Evolutionary conservation across 306 rosid species (phyloP).

Genomic region (Oxytropis ochrocephala): DNA sequence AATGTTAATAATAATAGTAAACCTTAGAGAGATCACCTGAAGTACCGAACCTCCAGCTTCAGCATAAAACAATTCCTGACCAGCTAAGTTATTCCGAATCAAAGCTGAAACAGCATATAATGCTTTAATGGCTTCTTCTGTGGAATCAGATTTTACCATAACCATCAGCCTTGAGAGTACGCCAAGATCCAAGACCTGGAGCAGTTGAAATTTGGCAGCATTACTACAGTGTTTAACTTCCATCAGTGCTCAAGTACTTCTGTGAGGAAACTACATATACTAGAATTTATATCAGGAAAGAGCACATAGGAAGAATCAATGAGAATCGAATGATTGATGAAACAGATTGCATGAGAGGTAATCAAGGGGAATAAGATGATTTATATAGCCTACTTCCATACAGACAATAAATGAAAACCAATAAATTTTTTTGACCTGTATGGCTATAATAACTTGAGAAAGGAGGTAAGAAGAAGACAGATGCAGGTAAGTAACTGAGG

Average conservation of each 20-base stretch:
- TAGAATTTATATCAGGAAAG: background rate
- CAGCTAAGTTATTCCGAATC: constrained; percentile 49
- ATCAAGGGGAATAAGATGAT: background rate
- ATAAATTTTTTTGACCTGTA: background rate
- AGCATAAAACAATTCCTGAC: constrained; percentile 59
- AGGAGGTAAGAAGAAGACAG: background rate
- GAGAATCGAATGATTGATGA: background rate
- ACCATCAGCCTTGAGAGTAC: constrained; percentile 53
- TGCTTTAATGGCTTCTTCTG: constrained; percentile 81
- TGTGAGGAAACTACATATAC: background rate
- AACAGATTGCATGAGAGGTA: background rate
- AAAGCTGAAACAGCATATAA: constrained; percentile 83
- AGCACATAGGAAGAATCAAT: background rate
- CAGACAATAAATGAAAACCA: background rate
- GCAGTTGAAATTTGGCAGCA: background rate
- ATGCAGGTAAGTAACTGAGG: background rate
- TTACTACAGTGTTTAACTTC: constrained; percentile 15
- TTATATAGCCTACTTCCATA: background rate
- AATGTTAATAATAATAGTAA: background rate
- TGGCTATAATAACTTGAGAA: background rate
- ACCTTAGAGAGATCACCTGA: constrained; percentile 45
- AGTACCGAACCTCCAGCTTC: constrained; percentile 59
- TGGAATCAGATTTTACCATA: constrained; percentile 57
- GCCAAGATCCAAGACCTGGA: constrained; percentile 66
- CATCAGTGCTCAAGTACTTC: background rate